Conservation (phyloP, 2,329 filamentous ascomycete genomes). For the Leptographium lundbergii region DNA sequence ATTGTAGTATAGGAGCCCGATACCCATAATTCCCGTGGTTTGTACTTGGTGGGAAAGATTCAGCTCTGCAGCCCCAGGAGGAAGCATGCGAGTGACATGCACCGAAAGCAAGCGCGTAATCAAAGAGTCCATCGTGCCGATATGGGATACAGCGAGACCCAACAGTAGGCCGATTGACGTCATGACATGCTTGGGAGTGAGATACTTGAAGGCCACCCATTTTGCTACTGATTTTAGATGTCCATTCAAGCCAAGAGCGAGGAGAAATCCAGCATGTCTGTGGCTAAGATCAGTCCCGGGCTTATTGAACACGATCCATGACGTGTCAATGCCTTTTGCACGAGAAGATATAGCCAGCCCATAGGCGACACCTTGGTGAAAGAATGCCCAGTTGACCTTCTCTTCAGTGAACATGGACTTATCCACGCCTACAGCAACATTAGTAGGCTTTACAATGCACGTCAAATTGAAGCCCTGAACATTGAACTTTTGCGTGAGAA, state of each 20-base stretch:
- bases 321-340: conserved; percentile 90
- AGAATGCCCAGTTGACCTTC: conserved; percentile 97
- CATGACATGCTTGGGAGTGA: conserved; percentile 99
- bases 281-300: conserved; percentile 77
- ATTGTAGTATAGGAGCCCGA: conserved; percentile 84
- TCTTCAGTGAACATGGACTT: conserved; percentile 81
- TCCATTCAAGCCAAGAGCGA: conserved; percentile 85
- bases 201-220: conserved; percentile 97
- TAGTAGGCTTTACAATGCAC: conserved; percentile 82
- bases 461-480: conserved; percentile 85
- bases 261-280: conserved; percentile 85
- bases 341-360: conserved; percentile 81
- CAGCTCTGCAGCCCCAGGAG: conserved; percentile 80
- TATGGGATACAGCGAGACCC: conserved; percentile 81
- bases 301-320: conserved; percentile 98
- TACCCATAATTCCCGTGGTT: conserved; percentile 93
- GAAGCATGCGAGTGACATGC: conserved; percentile 89
- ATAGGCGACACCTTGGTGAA: conserved; percentile 90
- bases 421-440: conserved; percentile 88
- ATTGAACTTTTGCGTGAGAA: conserved; percentile 84
- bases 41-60: conserved; percentile 89
- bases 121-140: conserved; percentile 94
- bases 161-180: conserved; percentile 92
- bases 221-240: conserved; percentile 91
- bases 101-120: conserved; percentile 90